Conservation (phyloP, 2,329 filamentous ascomycete genomes). For the Rasamsonia emersonii region DNA sequence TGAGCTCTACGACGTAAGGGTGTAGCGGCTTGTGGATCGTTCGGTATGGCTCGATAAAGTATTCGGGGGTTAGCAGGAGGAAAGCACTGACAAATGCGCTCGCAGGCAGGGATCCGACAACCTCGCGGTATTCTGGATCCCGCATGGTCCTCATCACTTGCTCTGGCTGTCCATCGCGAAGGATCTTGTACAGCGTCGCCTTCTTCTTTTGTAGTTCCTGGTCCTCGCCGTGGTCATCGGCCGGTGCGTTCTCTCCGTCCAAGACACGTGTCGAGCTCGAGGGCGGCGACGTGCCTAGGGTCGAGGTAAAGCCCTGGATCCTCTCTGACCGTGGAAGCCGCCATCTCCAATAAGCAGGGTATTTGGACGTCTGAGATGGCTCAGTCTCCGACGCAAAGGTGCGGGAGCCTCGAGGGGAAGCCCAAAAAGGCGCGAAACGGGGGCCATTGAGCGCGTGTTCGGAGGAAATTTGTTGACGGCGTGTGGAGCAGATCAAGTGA, state of each 20-base stretch:
- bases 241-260: too few relatives aligned
- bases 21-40: constrained; percentile 44
- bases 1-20: constrained; percentile 34
- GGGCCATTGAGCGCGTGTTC: constrained; percentile 7
- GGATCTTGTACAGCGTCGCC: constrained; percentile 18
- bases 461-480: constrained; percentile 12
- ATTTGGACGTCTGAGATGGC: background rate
- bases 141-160: constrained; percentile 29
- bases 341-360: too few relatives aligned
- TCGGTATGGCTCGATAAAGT: constrained; percentile 41
- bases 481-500: constrained; percentile 18
- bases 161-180: constrained; percentile 32
- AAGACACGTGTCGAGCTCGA: too few relatives aligned
- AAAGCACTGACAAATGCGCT: constrained; percentile 57
- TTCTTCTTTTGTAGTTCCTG: too few relatives aligned
- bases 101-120: constrained; percentile 39
- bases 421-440: background rate
- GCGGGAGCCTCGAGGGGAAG: constrained; percentile 4
- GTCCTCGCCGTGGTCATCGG: too few relatives aligned
- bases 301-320: background rate
- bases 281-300: too few relatives aligned
- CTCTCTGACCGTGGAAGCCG: background rate
- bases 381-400: constrained; percentile 3
- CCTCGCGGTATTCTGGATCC: constrained; percentile 20
- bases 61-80: constrained; percentile 50